Evolutionary conservation across 2,329 filamentous ascomycete species (phyloP).

Genomic region (Chrysosporium keratinophilum): DNA sequence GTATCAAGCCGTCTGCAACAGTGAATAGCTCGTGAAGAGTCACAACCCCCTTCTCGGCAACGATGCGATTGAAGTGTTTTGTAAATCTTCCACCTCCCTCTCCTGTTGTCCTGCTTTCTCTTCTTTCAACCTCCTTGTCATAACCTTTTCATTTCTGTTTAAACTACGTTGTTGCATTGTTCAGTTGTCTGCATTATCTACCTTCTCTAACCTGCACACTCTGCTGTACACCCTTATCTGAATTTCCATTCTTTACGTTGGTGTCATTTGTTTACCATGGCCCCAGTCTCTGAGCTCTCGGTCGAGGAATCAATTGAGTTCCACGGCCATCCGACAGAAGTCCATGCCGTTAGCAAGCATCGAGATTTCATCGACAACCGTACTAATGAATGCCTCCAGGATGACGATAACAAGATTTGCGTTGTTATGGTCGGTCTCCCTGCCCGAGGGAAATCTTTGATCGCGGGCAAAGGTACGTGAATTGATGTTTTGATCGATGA

Average conservation of each 20-base stretch:
- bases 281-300: neutral
- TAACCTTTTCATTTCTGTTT: neutral
- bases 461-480: conserved; percentile 79
- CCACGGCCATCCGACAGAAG: neutral
- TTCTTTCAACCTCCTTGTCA: neutral
- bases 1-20: neutral
- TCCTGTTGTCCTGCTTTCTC: neutral
- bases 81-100: conserved; percentile 5
- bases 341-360: neutral
- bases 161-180: neutral
- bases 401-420: conserved; percentile 91
- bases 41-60: neutral
- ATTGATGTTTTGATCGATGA: neutral
- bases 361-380: neutral
- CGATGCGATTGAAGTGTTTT: neutral
- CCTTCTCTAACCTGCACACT: neutral
- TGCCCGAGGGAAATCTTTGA: conserved; percentile 91
- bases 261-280: neutral
- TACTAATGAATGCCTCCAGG: conserved; percentile 44
- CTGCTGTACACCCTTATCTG: neutral
- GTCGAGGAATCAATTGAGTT: neutral
- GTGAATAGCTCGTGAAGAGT: neutral
- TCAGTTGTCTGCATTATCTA: neutral
- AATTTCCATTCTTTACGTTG: neutral
- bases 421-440: conserved; percentile 98